Evolutionary conservation across 73 alveolate species (phyloP).

Genomic region (Stentor roeselii): DNA sequence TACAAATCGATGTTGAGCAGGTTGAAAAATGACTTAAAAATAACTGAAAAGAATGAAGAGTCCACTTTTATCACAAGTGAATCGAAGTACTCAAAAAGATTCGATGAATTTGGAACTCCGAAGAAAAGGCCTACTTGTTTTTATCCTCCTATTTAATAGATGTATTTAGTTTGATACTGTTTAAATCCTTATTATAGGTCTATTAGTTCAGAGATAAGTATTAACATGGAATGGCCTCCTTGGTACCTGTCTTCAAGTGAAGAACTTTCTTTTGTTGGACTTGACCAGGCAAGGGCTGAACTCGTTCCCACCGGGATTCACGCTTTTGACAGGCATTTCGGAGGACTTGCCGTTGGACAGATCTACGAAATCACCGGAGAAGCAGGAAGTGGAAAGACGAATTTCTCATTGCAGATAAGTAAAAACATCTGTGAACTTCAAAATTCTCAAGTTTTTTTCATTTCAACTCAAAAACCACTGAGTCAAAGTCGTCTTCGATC

Average conservation of each 20-base stretch:
- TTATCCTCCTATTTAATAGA: no score
- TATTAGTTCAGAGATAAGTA: background rate
- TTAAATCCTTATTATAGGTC: no score
- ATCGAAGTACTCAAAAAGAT: no score
- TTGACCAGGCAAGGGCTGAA: background rate
- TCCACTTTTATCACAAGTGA: slow-evolving; percentile 2
- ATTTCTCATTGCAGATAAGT: background rate
- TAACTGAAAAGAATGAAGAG: background rate
- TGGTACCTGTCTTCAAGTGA: background rate
- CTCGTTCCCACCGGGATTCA: background rate
- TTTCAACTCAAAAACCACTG: slow-evolving; percentile 9
- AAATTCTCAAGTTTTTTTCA: background rate
- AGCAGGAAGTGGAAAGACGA: slow-evolving; percentile 20
- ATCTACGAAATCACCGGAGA: slow-evolving; percentile 15
- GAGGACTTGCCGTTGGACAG: background rate
- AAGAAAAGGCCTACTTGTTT: no score
- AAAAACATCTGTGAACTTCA: background rate
- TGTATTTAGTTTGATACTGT: no score
- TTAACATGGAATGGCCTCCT: slow-evolving; percentile 9
- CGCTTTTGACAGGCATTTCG: background rate
- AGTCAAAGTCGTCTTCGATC: background rate
- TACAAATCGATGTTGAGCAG: background rate
- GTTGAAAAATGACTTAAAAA: no score
- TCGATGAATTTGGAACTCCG: no score
- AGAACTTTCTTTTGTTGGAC: background rate